Evolutionary conservation across 228 moss, liverwort and hornwort species (phyloP).

Genomic region (Sphagnum magellanicum): DNA sequence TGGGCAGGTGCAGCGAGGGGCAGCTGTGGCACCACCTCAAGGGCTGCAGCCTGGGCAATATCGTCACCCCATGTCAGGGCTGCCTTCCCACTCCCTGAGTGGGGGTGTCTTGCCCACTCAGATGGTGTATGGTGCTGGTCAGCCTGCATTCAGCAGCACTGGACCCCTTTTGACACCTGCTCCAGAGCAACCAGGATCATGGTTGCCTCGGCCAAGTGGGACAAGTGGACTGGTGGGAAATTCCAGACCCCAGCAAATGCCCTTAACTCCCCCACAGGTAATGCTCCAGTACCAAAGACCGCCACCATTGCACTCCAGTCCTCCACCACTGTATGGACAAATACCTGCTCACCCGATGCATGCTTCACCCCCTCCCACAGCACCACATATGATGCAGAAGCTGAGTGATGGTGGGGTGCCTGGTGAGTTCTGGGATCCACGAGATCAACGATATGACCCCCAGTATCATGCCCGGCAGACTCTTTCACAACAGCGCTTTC

Average conservation of each 20-base stretch:
- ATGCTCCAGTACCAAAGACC: slow-evolving; percentile 72
- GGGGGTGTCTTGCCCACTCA: slow-evolving; percentile 56
- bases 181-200: slow-evolving; percentile 43
- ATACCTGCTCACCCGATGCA: background rate
- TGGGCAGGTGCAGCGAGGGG: slow-evolving; percentile 28
- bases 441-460: slow-evolving; percentile 49
- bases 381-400: background rate
- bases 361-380: background rate
- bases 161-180: slow-evolving; percentile 47
- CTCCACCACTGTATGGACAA: background rate
- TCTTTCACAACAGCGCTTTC: slow-evolving; percentile 44
- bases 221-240: slow-evolving; percentile 38
- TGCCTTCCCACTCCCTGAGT: slow-evolving; percentile 36
- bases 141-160: slow-evolving; percentile 42
- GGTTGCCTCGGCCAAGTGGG: slow-evolving; percentile 54
- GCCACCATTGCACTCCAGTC: slow-evolving; percentile 26
- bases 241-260: slow-evolving; percentile 55
- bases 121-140: slow-evolving; percentile 45
- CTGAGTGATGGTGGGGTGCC: background rate
- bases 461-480: slow-evolving; percentile 52
- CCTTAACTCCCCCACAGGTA: slow-evolving; percentile 85
- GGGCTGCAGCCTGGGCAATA: slow-evolving; percentile 53
- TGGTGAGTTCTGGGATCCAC: background rate
- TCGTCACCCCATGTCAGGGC: slow-evolving; percentile 37
- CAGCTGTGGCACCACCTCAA: slow-evolving; percentile 31